These are phyloP conservation scores for Mycotypha africana DNA, from an alignment of 371 early-diverging fungal genomes.

Conservation along the genomic window DNA sequence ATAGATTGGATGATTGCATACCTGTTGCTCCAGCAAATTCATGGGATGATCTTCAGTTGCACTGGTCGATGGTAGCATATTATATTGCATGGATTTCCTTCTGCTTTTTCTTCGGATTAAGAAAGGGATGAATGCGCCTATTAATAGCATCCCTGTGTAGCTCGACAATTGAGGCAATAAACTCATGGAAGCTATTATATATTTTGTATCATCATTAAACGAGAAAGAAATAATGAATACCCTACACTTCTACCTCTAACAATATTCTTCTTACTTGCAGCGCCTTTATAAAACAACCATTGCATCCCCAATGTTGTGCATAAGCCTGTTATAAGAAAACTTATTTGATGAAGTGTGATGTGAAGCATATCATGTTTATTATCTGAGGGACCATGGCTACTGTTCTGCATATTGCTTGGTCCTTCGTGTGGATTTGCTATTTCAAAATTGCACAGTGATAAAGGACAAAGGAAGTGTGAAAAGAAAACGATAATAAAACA, in stretches of 20 bases:
- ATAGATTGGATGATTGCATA: too few species aligned
- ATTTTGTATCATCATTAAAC: neutral
- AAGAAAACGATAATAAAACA: neutral
- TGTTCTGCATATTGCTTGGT: too few species aligned
- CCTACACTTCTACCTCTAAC: too few species aligned
- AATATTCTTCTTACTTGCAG: conserved; percentile 44
- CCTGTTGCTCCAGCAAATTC: too few species aligned
- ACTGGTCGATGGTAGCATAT: too few species aligned
- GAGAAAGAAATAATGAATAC: too few species aligned
- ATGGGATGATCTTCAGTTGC: too few species aligned
- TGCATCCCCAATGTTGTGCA: conserved; percentile 53
- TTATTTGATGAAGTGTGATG: conserved; percentile 40
- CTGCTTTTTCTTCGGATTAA: conserved; percentile 13
- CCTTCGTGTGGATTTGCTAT: too few species aligned
- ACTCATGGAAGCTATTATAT: conserved; percentile 31
- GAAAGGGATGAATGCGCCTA: conserved; percentile 45
- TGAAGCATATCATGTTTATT: conserved; percentile 2
- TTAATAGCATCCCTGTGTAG: conserved; percentile 52
- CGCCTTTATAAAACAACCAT: conserved; percentile 60
- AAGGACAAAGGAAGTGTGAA: neutral
- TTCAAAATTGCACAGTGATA: too few species aligned
- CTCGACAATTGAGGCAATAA: conserved; percentile 45
- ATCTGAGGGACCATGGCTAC: neutral
- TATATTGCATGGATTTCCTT: neutral
- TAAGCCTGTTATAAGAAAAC: conserved; percentile 51